Conservation (phyloP, 1,284 basidiomycete species). For the Sporisorium exsertum region DNA sequence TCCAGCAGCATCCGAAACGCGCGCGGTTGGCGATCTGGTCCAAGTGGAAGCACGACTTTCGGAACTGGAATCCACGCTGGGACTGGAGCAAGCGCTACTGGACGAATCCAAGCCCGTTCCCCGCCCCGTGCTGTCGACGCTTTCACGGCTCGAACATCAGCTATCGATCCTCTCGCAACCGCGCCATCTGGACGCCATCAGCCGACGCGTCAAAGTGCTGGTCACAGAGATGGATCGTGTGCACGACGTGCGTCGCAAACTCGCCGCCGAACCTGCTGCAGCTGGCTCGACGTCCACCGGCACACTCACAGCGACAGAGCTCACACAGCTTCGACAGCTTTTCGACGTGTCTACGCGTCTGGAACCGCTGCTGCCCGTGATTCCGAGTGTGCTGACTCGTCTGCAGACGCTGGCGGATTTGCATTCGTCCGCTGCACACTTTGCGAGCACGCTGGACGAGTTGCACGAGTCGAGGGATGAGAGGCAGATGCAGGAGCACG, state of each 20-base stretch:
- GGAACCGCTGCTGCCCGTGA: conserved; percentile 86
- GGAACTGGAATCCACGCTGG: conserved; percentile 49
- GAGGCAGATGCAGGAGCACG: conserved; percentile 76
- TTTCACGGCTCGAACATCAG: conserved; percentile 85
- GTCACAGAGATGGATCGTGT: conserved; percentile 91
- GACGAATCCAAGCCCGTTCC: conserved; percentile 72
- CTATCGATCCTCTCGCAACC: conserved; percentile 91
- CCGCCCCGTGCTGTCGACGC: conserved; percentile 82
- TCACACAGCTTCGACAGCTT: conserved; percentile 63
- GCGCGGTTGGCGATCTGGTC: conserved; percentile 12
- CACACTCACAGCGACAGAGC: conserved; percentile 31
- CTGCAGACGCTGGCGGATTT: conserved; percentile 84
- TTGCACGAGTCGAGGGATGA: conserved; percentile 80
- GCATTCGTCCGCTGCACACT: conserved; percentile 83
- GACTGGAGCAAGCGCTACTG: conserved; percentile 38
- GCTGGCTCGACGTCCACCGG: conserved; percentile 18
- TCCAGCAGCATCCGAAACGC: conserved; percentile 1
- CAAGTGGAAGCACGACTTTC: conserved; percentile 40
- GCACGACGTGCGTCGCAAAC: conserved; percentile 73
- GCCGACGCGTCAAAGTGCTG: conserved; percentile 89
- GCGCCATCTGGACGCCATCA: conserved; percentile 94
- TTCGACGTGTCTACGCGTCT: conserved; percentile 84
- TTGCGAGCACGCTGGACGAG: conserved; percentile 74
- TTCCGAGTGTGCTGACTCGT: conserved; percentile 89
- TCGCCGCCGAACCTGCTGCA: conserved; percentile 68